phyloP scores from a whole-genome alignment of 164 flowering plant genomes.

The Amborella trichopoda region DNA sequence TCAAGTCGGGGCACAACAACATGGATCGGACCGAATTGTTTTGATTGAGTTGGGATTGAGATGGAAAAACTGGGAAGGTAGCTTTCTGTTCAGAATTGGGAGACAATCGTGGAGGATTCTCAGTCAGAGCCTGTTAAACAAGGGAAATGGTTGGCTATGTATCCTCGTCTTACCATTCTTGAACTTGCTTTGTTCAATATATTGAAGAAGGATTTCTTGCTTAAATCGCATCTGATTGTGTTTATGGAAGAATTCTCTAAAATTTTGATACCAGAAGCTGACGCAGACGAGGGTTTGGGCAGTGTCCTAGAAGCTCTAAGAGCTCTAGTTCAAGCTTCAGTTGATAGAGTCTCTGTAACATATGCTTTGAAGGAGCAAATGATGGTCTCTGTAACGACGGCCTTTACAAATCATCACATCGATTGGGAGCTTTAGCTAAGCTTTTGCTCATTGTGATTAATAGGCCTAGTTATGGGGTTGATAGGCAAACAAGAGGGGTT shows the following conservation, averaged over 20 bases:
- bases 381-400: slow-evolving; percentile 37
- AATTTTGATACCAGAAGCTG: slow-evolving; percentile 7
- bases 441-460: slow-evolving; percentile 51
- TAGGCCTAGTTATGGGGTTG: slow-evolving; percentile 74
- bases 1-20: too few relatives aligned
- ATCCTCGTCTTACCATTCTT: slow-evolving; percentile 24
- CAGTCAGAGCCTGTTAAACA: slow-evolving; percentile 33
- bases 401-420: slow-evolving; percentile 4
- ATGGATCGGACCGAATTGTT: too few relatives aligned
- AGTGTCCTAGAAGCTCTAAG: slow-evolving; percentile 52
- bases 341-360: slow-evolving; percentile 26
- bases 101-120: slow-evolving; percentile 63
- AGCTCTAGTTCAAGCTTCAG: slow-evolving; percentile 45
- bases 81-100: slow-evolving; percentile 66
- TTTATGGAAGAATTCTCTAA: slow-evolving; percentile 43
- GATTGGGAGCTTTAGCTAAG: slow-evolving; percentile 38
- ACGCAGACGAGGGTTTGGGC: slow-evolving; percentile 10
- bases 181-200: too few relatives aligned
- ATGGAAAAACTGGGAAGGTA: slow-evolving; percentile 27
- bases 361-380: slow-evolving; percentile 56
- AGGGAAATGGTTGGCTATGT: slow-evolving; percentile 25
- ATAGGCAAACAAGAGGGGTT: slow-evolving; percentile 59
- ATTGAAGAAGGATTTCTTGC: slow-evolving; percentile 36
- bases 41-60: too few relatives aligned
- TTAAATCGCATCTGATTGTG: slow-evolving; percentile 38